A percentile compares a stretch with the other conserved stretches of the same genome.
These are phyloP conservation scores for Oenanthe javanica DNA, from an alignment of 140 eudicot genomes.

Conservation along the genomic window DNA sequence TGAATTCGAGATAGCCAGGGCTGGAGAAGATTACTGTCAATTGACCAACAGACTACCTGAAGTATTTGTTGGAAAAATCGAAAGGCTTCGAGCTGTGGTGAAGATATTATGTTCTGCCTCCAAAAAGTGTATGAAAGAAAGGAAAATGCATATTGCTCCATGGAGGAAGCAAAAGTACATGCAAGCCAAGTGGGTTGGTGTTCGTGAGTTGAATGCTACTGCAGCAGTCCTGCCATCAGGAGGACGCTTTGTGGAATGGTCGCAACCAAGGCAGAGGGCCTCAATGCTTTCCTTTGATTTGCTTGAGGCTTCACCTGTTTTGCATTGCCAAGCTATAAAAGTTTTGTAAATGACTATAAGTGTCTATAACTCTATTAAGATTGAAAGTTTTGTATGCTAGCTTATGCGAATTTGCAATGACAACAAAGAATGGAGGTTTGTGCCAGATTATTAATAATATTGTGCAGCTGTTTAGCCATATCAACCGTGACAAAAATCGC, in stretches of 20 bases:
- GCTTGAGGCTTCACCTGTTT: conserved; percentile 23
- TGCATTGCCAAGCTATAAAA: conserved; percentile 22
- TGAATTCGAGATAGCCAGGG: conserved; percentile 54
- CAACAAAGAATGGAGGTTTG: background rate
- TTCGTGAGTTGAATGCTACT: conserved; percentile 16
- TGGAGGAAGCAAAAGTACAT: conserved; percentile 78
- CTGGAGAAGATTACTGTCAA: conserved; percentile 44
- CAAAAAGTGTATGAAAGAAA: conserved; percentile 54
- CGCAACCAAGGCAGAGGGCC: conserved; percentile 25
- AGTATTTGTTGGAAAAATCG: conserved; percentile 44
- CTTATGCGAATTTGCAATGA: background rate
- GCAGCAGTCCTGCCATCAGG: conserved; percentile 11
- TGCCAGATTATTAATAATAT: background rate
- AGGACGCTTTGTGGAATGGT: conserved; percentile 10
- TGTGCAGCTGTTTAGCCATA: background rate
- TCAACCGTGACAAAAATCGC: no score
- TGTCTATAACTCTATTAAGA: background rate
- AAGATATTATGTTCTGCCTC: conserved; percentile 52
- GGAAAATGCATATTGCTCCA: conserved; percentile 67
- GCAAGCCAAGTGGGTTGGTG: conserved; percentile 68
- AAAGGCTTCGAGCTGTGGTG: conserved; percentile 35
- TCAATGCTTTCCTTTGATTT: conserved; percentile 57
- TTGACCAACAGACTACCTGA: conserved; percentile 40
- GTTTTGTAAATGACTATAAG: background rate
- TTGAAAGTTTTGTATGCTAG: background rate